Conservation (phyloP, 1,284 basidiomycete species). For the Apiotrichum porosum region DNA sequence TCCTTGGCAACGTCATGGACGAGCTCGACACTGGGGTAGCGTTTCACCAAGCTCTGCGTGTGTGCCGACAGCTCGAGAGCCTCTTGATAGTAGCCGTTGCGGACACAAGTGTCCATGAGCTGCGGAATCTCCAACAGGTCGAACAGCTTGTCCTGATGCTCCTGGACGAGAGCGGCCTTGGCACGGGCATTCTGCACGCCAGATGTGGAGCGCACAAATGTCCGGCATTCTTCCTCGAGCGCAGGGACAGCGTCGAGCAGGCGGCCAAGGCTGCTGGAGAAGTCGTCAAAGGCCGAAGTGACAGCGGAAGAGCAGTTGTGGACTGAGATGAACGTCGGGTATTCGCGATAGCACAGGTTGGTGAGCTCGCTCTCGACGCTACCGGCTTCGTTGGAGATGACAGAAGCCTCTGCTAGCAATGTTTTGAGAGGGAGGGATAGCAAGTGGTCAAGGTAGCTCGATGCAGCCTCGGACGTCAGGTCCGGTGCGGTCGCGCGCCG, state of each 20-base stretch:
- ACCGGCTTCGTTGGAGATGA: slow-evolving; percentile 71
- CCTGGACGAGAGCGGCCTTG: slow-evolving; percentile 71
- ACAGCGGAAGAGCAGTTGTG: slow-evolving; percentile 58
- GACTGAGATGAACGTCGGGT: slow-evolving; percentile 78
- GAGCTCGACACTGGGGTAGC: slow-evolving; percentile 51
- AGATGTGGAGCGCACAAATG: slow-evolving; percentile 59
- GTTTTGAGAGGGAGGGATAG: slow-evolving; percentile 61
- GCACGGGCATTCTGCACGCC: slow-evolving; percentile 61
- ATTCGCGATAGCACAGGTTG: slow-evolving; percentile 79
- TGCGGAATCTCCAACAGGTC: slow-evolving; percentile 85
- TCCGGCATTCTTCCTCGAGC: slow-evolving; percentile 63
- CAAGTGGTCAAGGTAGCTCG: slow-evolving; percentile 52
- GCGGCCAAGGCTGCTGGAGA: slow-evolving; percentile 60
- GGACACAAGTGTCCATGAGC: slow-evolving; percentile 83
- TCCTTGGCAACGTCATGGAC: slow-evolving; percentile 62
- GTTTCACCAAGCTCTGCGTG: slow-evolving; percentile 53
- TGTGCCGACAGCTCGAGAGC: slow-evolving; percentile 76
- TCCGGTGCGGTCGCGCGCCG: slow-evolving; percentile 15
- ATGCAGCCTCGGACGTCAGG: slow-evolving; percentile 18
- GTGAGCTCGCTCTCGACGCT: slow-evolving; percentile 80
- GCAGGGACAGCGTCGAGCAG: slow-evolving; percentile 65
- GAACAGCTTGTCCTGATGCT: slow-evolving; percentile 83
- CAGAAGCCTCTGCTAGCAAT: slow-evolving; percentile 64
- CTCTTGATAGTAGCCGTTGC: slow-evolving; percentile 85
- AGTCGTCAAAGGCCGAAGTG: slow-evolving; percentile 60